Evolutionary conservation across 2,329 filamentous ascomycete genomes (phyloP).

Genomic region (Ceratocystis diversiconidia): DNA sequence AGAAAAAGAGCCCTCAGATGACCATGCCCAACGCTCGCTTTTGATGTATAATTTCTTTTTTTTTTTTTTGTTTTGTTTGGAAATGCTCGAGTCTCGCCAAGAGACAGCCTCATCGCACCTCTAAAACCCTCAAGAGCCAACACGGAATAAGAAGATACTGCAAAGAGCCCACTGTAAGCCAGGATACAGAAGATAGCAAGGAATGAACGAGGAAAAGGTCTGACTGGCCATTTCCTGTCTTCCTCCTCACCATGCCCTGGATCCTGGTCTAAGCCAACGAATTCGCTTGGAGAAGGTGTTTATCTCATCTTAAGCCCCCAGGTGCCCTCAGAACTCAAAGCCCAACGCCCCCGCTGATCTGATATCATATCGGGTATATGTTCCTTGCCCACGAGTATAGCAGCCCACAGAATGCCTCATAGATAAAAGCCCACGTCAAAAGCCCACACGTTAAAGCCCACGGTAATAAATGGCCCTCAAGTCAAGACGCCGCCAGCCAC

Average conservation of each 20-base stretch:
- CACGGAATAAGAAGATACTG: constrained; percentile 3
- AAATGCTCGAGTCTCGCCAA: neutral
- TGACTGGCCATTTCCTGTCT: neutral
- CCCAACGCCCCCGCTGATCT: constrained; percentile 10
- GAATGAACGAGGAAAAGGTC: neutral
- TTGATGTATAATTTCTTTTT: neutral
- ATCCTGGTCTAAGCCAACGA: constrained; percentile 12
- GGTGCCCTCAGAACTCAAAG: constrained; percentile 19
- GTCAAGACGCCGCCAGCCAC: constrained; percentile 3
- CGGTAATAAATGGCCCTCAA: constrained; percentile 13
- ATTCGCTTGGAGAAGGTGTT: constrained; percentile 17
- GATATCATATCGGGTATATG: constrained; percentile 11
- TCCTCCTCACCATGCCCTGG: neutral
- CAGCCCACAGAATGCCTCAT: constrained; percentile 19
- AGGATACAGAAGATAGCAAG: too few species aligned
- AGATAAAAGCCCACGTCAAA: constrained; percentile 17
- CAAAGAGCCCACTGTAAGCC: constrained; percentile 11
- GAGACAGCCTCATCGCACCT: neutral
- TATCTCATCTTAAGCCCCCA: constrained; percentile 19
- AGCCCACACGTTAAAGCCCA: constrained; percentile 18
- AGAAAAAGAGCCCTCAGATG: constrained; percentile 8
- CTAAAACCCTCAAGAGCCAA: neutral
- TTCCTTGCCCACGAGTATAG: constrained; percentile 19
- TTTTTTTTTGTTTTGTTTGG: neutral
- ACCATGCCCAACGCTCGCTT: neutral